Base-by-base conservation (phyloP, 2,329 filamentous ascomycete species). In the Diplodia scrobiculata region DNA sequence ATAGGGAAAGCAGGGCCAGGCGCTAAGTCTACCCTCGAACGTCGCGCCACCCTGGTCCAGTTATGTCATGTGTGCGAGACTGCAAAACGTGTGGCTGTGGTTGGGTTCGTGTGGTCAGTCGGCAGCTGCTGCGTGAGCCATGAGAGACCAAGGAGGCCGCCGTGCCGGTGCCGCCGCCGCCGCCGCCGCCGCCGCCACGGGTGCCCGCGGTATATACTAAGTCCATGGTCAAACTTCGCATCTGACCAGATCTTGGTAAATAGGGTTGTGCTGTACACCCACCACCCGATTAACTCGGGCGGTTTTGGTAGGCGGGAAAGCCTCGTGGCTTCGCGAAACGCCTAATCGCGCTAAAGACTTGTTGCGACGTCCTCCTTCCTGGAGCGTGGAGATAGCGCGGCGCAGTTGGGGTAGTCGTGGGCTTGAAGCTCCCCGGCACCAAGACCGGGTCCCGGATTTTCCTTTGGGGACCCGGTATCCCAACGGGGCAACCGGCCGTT, bases 11-110 rank as follows among this genome's bases (percentile, higher is more conserved):
- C 45, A 32, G 55, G 5, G 27, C 17, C n/a, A 32, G 25, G 29
- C 58, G 58, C 58, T 62, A 62, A 62, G 58, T 62, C 58, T 13
- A 50, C 14, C 58, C 21, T 62, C 58, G 41, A 62, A 62, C 58
- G 58, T 62, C 58, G 58, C 58, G 58, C 58, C 58, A 62, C 58
- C 58, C 58, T 25, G 45, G 58, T 36, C 41, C 5, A 11, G 9
- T 62, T 50, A 62, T 62, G 27, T 62, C 58, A 62, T 47, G 58
- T 25, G 58, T 50, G 45, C 58, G 29, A 62, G 34, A 50, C 41
- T 27, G 29, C 41, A 62, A 45, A 41, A 14, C 27, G 58, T 50
- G 58, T 62, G 58, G 58, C 58, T 60, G 41, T 50, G 45, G 41
- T 48, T 50, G 45, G 11, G 19, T n/a, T 29, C 27, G 58, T 45